Base-by-base conservation (phyloP, 768 basidiomycete species). In the Tubosaeta sp. region DNA sequence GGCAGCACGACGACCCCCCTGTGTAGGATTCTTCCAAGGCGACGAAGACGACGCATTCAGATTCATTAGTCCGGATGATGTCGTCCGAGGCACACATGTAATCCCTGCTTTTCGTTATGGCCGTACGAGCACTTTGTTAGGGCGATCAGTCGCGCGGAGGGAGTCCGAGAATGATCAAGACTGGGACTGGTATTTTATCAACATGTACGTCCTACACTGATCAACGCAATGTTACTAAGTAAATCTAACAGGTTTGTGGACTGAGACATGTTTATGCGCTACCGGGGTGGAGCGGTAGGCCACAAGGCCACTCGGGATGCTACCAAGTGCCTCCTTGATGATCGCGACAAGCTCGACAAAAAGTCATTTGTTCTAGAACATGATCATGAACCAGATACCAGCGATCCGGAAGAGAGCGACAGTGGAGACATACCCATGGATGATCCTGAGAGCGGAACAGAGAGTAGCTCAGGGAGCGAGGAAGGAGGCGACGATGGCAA, bases 181-280 rank as follows among this genome's bases (percentile, higher is more conserved):
- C 43, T 75, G 64, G 60, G 37, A 50, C 6, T 65, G 58, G 45
- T 69, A 64, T 38, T 71, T 69, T 57, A 64, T 75, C 0, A 68
- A 65, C 31, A 62, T 69, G 74, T 75, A 47, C 43, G 67, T 42
- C 25, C 13, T 11, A 22, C 22, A 22, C 10, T 42, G 31, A 3
- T 32, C 19, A 6, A 11, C 22, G 26, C 22, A 8, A n/a, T 34
- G 13, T 13, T 37, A 37, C 12, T 34, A n/a, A 13, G 14, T 13
- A 13, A 46, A 34, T 9, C 5, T 25, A 16, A 35, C 34, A 50
- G 49, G 3, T 50, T 50, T 16, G 25, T 48, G 22, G 46, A 48
- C 37, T 25, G 9, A 17, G 46, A 34, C 11, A 12, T 34, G 33
- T 34, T 34, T 34, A 34, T 34, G 33, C 12, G 33, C 11, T 34